Percentiles rank a stretch among this genome's conserved stretches.
These are phyloP conservation scores for Massariosphaeria phaeospora DNA, from an alignment of 495 filamentous ascomycete species.

Conservation along the genomic window DNA sequence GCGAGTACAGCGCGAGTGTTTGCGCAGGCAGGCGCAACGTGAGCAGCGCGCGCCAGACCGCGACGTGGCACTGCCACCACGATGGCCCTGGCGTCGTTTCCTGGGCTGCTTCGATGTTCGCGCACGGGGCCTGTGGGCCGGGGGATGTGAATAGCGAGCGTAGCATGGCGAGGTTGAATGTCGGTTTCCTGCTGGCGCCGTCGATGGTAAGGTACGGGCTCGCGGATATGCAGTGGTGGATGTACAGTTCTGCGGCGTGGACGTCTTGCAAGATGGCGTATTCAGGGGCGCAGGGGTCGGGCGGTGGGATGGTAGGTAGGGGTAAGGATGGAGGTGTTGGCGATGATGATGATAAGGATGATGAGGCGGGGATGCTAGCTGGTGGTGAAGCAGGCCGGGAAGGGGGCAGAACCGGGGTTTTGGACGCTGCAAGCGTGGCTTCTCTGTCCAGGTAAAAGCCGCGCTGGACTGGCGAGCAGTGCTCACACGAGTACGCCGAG, in stretches of 20 bases:
- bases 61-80: conserved; percentile 1
- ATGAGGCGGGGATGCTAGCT: not conserved
- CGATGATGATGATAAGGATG: too few species aligned
- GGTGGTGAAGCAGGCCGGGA: too few species aligned
- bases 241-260: not conserved
- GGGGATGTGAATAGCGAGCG: not conserved
- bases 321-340: not conserved
- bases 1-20: not conserved
- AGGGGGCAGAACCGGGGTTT: too few species aligned
- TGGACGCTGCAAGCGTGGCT: not conserved
- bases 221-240: conserved; percentile 4
- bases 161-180: not conserved
- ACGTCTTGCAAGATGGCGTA: not conserved
- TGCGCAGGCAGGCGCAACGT: conserved; percentile 15
- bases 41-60: conserved; percentile 1
- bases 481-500: not conserved
- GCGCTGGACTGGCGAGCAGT: not conserved
- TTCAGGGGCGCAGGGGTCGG: not conserved
- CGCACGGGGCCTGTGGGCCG: not conserved
- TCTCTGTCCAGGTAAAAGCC: not conserved
- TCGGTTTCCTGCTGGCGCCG: not conserved
- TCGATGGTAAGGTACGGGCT: not conserved
- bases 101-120: too few species aligned
- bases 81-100: not conserved
- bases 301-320: not conserved